A percentile compares a stretch with the other conserved stretches of the same genome.
phyloP scores from a whole-genome alignment of 192 early-diverging fungal genomes.

The Funneliformis geosporum region DNA sequence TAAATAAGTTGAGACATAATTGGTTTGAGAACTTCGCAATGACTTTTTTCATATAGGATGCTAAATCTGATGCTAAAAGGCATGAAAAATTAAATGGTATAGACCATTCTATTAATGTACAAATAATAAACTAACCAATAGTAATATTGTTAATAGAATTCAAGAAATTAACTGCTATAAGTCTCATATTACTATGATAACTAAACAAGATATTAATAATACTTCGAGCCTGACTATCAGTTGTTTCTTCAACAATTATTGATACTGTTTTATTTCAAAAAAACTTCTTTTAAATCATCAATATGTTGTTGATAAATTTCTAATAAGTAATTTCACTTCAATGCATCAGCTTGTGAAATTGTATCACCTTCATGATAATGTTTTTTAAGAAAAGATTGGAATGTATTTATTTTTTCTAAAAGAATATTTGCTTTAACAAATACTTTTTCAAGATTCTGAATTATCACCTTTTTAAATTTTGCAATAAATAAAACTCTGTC shows the following conservation, averaged over 20 bases:
- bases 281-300: background rate
- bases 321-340: background rate
- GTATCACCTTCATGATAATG: background rate
- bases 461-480: background rate
- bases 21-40: too few species aligned
- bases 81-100: slow-evolving; percentile 7
- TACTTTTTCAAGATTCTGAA: background rate
- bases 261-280: too few species aligned
- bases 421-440: background rate
- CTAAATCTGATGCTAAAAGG: slow-evolving; percentile 2
- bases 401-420: background rate
- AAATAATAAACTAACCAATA: too few species aligned
- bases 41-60: background rate
- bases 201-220: too few species aligned
- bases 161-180: slow-evolving; percentile 11
- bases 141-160: background rate
- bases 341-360: background rate
- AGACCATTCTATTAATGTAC: background rate
- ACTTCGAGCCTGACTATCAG: too few species aligned
- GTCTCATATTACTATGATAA: too few species aligned
- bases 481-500: too few species aligned
- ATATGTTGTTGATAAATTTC: background rate
- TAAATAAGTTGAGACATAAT: too few species aligned
- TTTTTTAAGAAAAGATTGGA: too few species aligned
- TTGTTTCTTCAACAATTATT: too few species aligned